phyloP scores from a whole-genome alignment of 257 asterid genomes.

The Anisodus tanguticus region DNA sequence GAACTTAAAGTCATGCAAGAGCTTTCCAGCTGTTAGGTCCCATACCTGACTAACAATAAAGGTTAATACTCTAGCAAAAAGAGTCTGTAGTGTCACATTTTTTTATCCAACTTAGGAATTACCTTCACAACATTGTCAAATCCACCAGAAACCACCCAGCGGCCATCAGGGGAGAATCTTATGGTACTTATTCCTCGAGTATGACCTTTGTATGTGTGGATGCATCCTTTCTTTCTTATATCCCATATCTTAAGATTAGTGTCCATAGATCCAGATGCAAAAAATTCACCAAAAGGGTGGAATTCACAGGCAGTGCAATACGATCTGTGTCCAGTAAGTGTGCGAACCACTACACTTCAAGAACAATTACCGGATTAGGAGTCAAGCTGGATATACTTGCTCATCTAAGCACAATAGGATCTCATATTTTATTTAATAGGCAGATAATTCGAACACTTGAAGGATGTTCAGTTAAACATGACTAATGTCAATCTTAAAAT shows the following conservation, averaged over 20 bases:
- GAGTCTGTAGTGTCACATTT: conserved; percentile 1
- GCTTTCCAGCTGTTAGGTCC: conserved; percentile 99
- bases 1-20: conserved; percentile 86
- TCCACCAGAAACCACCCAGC: conserved; percentile 99
- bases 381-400: conserved; percentile 26
- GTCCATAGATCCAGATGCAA: conserved; percentile 99
- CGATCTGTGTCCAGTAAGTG: conserved; percentile 97
- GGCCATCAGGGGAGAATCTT: conserved; percentile 97
- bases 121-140: conserved; percentile 95
- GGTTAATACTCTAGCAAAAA: conserved; percentile 32
- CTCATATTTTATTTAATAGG: background rate
- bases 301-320: conserved; percentile 95
- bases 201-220: conserved; percentile 95
- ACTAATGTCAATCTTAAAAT: conserved; percentile 7
- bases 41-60: conserved; percentile 65
- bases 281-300: conserved; percentile 98
- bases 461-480: background rate
- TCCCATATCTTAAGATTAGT: conserved; percentile 97
- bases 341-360: conserved; percentile 89
- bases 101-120: conserved; percentile 33
- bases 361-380: conserved; percentile 52
- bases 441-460: background rate
- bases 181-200: conserved; percentile 94
- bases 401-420: conserved; percentile 16
- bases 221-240: conserved; percentile 97